Evolutionary conservation across 2,329 filamentous ascomycete species (phyloP), one percentile per base, ranked within the genome.

Genomic region (Coniochaeta sp.): DNA sequence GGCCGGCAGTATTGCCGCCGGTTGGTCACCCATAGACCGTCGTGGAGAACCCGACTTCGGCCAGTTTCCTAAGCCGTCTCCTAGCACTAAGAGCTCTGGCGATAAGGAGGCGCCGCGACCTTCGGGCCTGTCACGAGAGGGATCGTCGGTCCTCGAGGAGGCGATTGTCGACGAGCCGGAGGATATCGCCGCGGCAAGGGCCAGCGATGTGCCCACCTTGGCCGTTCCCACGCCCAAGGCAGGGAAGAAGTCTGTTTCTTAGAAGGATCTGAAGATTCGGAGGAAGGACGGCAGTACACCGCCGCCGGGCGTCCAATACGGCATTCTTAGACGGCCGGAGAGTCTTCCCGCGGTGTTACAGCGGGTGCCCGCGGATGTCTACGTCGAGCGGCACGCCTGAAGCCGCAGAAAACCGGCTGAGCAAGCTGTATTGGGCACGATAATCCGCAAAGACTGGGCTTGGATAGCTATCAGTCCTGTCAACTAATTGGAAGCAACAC

Each of bases 1-100:
- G 48, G 88, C 87, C 8, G 87, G 86, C 40, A 86, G 85, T 61
- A 81, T 91, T 30, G 87, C 83, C 30, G 86, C 83, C 13, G 86
- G 85, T 26, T 91, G 87, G 87, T 88, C 86, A 46, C 87, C 87
- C 1, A 78, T 83, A 51, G 83, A 85, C 54, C 71, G 79, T 8
- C 70, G 66, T 47, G 63, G 59, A 16, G 69, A 67, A 49, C 61
- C 65, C 26, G 68, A 70, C 49, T 70, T 70, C 51, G 61, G 60
- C 16, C 63, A 65, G 50, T 63, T 65, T 50, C 65, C 63, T 35
- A 63, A 63, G 13, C 60, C 65, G 26, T 55, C 61, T 12, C 62
- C 64, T 13, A 45, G 51, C 9, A 52, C 50, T n/a, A 20, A 55
- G 40, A 51, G 45, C 18, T 48, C 45, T 2, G 16, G 24, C 4